A percentile compares a stretch with the other conserved stretches of the same genome.
Conservation (phyloP, 2,329 filamentous ascomycete species). For the Basipetospora chlamydospora region DNA sequence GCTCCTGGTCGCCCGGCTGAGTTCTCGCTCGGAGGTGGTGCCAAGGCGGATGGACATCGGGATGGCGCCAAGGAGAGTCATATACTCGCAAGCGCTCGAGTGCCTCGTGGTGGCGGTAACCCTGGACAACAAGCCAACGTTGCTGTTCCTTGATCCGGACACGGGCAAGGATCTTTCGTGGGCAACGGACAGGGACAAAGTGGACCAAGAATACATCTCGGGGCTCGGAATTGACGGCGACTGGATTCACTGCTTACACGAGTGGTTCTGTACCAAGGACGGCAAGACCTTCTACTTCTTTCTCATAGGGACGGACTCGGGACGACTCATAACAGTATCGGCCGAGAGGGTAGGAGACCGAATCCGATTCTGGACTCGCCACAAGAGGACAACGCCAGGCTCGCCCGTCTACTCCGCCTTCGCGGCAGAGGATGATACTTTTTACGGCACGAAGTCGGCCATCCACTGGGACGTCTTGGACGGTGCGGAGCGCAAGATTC, state of each 20-base stretch:
- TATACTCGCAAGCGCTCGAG: conserved; percentile 39
- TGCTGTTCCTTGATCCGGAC: conserved; percentile 42
- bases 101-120: conserved; percentile 39
- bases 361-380: conserved; percentile 40
- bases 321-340: conserved; percentile 41
- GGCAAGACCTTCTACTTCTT: conserved; percentile 48
- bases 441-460: conserved; percentile 37
- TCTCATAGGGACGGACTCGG: conserved; percentile 40
- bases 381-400: conserved; percentile 26
- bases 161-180: conserved; percentile 36
- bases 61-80: conserved; percentile 33
- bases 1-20: conserved; percentile 39
- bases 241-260: conserved; percentile 42
- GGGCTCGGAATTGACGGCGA: conserved; percentile 43
- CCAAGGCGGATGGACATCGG: conserved; percentile 32
- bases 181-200: conserved; percentile 26
- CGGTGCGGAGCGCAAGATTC: conserved; percentile 33
- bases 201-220: conserved; percentile 32
- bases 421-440: conserved; percentile 38
- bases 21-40: conserved; percentile 28
- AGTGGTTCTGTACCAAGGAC: conserved; percentile 48
- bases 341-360: conserved; percentile 11
- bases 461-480: conserved; percentile 45
- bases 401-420: conserved; percentile 41
- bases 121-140: conserved; percentile 26